phyloP scores from a whole-genome alignment of 306 rosid species.

The Cucumis melo region DNA sequence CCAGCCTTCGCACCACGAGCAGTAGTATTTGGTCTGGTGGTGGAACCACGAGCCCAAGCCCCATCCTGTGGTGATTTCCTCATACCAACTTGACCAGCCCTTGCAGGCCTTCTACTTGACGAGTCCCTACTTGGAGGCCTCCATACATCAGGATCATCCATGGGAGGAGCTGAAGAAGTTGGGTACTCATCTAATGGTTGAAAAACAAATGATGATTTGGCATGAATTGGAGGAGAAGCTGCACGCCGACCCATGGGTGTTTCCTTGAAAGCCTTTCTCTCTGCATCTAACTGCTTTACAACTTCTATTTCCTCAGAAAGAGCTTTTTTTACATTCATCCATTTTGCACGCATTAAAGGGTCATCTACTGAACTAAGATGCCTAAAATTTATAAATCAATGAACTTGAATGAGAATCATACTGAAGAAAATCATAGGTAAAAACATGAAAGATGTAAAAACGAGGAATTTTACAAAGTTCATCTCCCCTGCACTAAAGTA shows the following conservation, averaged over 20 bases:
- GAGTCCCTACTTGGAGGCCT: constrained; percentile 85
- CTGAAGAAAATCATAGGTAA: not conserved
- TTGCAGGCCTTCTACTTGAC: constrained; percentile 44
- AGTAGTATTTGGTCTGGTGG: constrained; percentile 38
- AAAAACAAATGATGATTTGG: constrained; percentile 67
- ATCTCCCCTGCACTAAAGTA: not conserved
- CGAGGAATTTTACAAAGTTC: not conserved
- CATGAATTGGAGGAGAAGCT: constrained; percentile 59
- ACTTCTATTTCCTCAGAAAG: constrained; percentile 73
- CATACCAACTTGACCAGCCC: constrained; percentile 43
- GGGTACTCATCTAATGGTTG: constrained; percentile 92
- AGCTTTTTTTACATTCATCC: constrained; percentile 91
- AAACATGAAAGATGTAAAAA: not conserved
- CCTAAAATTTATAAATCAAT: constrained; percentile 19
- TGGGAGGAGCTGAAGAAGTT: constrained; percentile 52
- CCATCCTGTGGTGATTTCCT: constrained; percentile 77
- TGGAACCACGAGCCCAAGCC: constrained; percentile 68
- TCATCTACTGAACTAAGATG: constrained; percentile 65
- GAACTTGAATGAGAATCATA: not conserved
- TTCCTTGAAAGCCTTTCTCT: constrained; percentile 69
- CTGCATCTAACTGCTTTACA: constrained; percentile 75
- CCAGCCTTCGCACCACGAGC: constrained; percentile 56
- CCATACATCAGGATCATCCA: constrained; percentile 96
- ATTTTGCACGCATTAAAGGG: constrained; percentile 66
- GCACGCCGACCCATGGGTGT: constrained; percentile 60